These are phyloP conservation scores for Selaginella moellendorffii DNA, from an alignment of 75 land plant species.

Conservation along the genomic window DNA sequence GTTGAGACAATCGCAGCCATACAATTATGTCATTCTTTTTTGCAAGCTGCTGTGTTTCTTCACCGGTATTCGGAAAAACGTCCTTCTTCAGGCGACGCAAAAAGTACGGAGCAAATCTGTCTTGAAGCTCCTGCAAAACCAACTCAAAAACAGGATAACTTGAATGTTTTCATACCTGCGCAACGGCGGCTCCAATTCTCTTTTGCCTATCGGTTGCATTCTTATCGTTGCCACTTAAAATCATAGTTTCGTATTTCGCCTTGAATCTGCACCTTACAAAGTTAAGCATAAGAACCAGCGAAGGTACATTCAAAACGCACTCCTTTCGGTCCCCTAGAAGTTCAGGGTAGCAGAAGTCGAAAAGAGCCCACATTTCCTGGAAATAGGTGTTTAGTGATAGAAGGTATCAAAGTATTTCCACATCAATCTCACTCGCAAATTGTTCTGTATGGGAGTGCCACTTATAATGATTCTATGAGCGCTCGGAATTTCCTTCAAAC, in stretches of 20 bases:
- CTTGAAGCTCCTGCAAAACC: constrained; percentile 51
- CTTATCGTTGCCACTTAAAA: constrained; percentile 84
- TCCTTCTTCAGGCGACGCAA: constrained; percentile 88
- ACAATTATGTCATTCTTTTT: constrained; percentile 87
- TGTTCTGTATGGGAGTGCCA: constrained; percentile 85
- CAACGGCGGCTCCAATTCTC: constrained; percentile 73
- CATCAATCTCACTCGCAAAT: not conserved
- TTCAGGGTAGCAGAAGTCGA: constrained; percentile 88
- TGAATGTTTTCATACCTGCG: constrained; percentile 38
- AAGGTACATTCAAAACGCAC: constrained; percentile 21
- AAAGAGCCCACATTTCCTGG: constrained; percentile 99
- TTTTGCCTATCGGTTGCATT: constrained; percentile 77
- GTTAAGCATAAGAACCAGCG: not conserved
- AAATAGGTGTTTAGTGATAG: too few species aligned
- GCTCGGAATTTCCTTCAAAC: constrained; percentile 76
- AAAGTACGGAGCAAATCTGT: constrained; percentile 78
- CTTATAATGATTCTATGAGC: constrained; percentile 76
- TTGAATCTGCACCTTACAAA: constrained; percentile 44
- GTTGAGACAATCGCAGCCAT: constrained; percentile 61
- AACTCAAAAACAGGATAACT: not conserved
- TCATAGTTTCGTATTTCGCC: constrained; percentile 59
- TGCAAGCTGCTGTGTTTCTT: constrained; percentile 35
- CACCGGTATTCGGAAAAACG: constrained; percentile 39
- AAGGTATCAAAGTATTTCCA: too few species aligned
- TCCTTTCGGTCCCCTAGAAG: constrained; percentile 74